Percentiles rank a stretch among this genome's conserved stretches.
Evolutionary conservation across 2,329 filamentous ascomycete species (phyloP).

Genomic region (Parafenestella ontariensis): DNA sequence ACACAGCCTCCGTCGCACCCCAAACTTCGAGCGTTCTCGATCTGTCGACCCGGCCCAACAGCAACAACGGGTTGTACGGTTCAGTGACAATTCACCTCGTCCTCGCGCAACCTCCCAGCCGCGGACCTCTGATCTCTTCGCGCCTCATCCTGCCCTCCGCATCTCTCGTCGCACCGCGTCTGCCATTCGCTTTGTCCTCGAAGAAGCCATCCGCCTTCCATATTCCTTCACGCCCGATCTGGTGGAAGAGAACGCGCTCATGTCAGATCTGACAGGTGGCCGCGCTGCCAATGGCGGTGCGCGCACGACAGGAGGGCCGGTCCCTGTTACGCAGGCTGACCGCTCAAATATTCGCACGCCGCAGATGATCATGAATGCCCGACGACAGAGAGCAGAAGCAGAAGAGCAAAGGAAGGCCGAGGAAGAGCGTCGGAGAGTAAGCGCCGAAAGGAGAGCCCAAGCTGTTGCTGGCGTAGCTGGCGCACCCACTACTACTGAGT

Average conservation of each 20-base stretch:
- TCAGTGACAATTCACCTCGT: constrained; percentile 39
- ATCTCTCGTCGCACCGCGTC: constrained; percentile 86
- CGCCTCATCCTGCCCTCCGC: constrained; percentile 64
- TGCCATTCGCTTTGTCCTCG: constrained; percentile 89
- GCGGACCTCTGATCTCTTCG: constrained; percentile 29
- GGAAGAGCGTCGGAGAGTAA: constrained; percentile 57
- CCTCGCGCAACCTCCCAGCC: constrained; percentile 38
- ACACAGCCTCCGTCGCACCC: constrained; percentile 62
- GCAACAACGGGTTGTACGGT: constrained; percentile 44
- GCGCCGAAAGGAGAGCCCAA: constrained; percentile 67
- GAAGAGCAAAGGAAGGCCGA: constrained; percentile 62
- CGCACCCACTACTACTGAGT: constrained; percentile 39
- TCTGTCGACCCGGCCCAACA: constrained; percentile 54
- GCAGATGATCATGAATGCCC: constrained; percentile 89
- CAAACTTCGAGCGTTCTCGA: constrained; percentile 55
- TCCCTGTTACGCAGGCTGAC: constrained; percentile 59
- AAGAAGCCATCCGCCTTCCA: constrained; percentile 86
- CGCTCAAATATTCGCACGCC: constrained; percentile 77
- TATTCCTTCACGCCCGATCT: constrained; percentile 83
- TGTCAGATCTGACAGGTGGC: constrained; percentile 81
- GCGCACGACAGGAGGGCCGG: constrained; percentile 59
- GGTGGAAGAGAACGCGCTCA: constrained; percentile 86
- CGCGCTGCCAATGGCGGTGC: constrained; percentile 66
- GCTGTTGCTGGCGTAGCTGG: constrained; percentile 61
- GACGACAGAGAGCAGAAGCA: constrained; percentile 71